phyloP scores from a whole-genome alignment of 2,329 filamentous ascomycete species.

The Seiridium unicorne region DNA sequence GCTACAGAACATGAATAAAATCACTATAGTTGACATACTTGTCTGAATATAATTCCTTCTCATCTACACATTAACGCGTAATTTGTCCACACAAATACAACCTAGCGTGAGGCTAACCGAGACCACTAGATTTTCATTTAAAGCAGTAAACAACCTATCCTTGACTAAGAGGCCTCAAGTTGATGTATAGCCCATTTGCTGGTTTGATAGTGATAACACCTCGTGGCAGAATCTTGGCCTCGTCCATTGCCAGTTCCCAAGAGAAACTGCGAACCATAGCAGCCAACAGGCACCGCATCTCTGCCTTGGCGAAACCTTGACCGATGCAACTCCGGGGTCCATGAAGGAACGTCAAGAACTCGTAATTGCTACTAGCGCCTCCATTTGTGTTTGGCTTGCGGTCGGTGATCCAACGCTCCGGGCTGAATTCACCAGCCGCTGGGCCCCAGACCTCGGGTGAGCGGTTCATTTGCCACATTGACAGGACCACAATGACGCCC shows the following conservation, averaged over 20 bases:
- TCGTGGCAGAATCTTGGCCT: conserved; percentile 38
- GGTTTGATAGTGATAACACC: conserved; percentile 3
- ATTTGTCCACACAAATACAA: too few species aligned
- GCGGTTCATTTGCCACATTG: conserved; percentile 60
- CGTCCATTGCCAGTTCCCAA: conserved; percentile 54
- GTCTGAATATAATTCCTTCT: too few species aligned
- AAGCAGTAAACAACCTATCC: too few species aligned
- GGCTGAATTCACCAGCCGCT: conserved; percentile 65
- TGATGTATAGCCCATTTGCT: background rate
- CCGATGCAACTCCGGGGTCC: conserved; percentile 72
- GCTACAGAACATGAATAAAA: too few species aligned
- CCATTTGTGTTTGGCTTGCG: conserved; percentile 52
- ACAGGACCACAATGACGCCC: conserved; percentile 61
- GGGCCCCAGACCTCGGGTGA: conserved; percentile 64
- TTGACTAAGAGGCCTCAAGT: background rate
- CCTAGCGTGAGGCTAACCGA: too few species aligned
- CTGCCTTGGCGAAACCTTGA: conserved; percentile 67
- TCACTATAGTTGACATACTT: too few species aligned
- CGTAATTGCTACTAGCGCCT: conserved; percentile 67
- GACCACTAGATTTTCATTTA: too few species aligned
- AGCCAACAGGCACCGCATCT: conserved; percentile 72
- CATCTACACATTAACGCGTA: too few species aligned
- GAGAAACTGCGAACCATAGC: conserved; percentile 64
- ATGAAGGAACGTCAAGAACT: conserved; percentile 67
- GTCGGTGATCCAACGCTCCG: conserved; percentile 63